Base-by-base conservation (phyloP, 495 filamentous ascomycete genomes). In the Xylaria palmicola region DNA sequence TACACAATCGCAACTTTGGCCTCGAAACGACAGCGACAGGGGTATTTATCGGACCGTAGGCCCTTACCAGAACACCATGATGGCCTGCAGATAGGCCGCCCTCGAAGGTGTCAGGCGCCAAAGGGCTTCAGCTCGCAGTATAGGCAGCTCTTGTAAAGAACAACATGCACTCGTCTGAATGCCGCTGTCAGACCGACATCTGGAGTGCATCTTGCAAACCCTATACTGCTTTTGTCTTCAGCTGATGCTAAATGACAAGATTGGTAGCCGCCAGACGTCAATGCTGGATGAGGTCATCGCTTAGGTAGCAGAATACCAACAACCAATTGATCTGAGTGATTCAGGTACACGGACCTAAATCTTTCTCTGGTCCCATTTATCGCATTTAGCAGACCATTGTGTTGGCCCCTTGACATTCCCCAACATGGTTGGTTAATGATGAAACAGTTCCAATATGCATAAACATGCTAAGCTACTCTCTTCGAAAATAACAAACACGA, bases 41-140 rank as follows among this genome's bases (percentile, higher is more conserved):
- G 67, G 60, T 40, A 44, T 32, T 48, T 59, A 59, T 72, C 69
- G 69, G 69, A 69, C 69, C 69, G 69, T 49, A 63, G 69, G 68
- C 64, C 69, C 69, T 69, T 56, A 63, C 34, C 59, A 63, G 64
- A 69, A 60, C 55, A 63, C 62, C 36, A 39, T 58, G 49, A 43
- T 60, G 39, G 45, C 49, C 64, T 60, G 39, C 65, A 56, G n/a
- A 62, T 48, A 59, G 55, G n/a, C 60, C 60, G 41, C 29, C 47
- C 36, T 55, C 47, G 59, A 44, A 56, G 50, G 44, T 47, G 20
- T 60, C 54, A 51, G 56, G 15, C 51, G 54, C 48, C 47, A 13
- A 61, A 47, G 43, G 29, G 27, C 37, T 56, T 45, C 36, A 56
- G 45, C 22, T 62, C 55, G 30, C 53, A 52, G 56, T 62, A 40